Evolutionary conservation across 495 filamentous ascomycete species (phyloP).

Genomic region (Entonaema liquescens): DNA sequence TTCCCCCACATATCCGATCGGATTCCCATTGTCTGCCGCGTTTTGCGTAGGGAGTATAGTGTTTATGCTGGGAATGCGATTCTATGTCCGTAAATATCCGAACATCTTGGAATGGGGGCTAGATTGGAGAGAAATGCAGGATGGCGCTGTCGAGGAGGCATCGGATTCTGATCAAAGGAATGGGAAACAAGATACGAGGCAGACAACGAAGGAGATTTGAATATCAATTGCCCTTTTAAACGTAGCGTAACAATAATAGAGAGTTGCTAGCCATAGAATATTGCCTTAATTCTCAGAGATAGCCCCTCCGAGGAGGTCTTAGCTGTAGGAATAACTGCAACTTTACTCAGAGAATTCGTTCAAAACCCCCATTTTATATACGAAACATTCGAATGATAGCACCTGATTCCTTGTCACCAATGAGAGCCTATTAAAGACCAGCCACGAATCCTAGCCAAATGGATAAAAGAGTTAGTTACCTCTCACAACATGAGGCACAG

Average conservation of each 20-base stretch:
- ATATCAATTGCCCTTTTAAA: not conserved
- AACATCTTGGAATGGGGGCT: not conserved
- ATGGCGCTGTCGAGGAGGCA: not conserved
- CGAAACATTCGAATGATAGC: not conserved
- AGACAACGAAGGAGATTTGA: not conserved
- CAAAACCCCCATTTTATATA: not conserved
- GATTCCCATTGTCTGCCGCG: not conserved
- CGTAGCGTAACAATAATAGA: too few relatives aligned
- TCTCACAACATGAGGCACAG: not conserved
- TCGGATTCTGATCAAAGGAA: not conserved
- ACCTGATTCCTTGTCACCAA: not conserved
- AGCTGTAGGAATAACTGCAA: too few relatives aligned
- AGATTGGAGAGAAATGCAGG: not conserved
- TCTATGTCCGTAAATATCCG: not conserved
- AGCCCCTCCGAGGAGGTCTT: too few relatives aligned
- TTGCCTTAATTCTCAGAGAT: too few relatives aligned
- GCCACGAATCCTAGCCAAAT: not conserved
- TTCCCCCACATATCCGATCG: slow-evolving; percentile 19
- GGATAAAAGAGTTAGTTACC: not conserved
- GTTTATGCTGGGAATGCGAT: not conserved
- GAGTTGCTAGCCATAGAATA: too few relatives aligned
- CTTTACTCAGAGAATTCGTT: not conserved
- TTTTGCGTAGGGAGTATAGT: not conserved
- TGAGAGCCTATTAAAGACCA: not conserved
- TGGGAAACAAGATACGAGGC: not conserved